Evolutionary conservation across 768 basidiomycete species (phyloP).

Genomic region (Pleurotus salmoneostramineus): DNA sequence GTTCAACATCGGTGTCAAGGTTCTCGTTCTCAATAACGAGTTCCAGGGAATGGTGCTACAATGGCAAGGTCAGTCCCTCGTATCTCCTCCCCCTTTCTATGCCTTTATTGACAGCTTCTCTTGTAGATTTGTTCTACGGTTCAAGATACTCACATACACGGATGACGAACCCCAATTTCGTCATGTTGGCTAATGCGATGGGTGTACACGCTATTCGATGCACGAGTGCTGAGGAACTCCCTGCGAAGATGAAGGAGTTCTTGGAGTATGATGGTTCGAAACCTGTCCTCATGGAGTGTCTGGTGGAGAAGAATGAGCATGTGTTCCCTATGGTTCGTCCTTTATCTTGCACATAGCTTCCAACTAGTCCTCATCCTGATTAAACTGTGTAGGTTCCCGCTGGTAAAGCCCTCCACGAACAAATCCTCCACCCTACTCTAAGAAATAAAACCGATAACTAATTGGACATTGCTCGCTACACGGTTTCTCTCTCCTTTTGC

Average conservation of each 20-base stretch:
- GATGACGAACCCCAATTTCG: slow-evolving; percentile 96
- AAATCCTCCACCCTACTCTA: slow-evolving; percentile 69
- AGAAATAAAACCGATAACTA: slow-evolving; percentile 6
- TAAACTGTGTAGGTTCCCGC: slow-evolving; percentile 82
- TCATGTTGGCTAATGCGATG: slow-evolving; percentile 87
- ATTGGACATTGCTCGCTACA: not conserved
- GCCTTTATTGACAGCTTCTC: not conserved
- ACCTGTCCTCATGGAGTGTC: slow-evolving; percentile 89
- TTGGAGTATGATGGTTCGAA: slow-evolving; percentile 86
- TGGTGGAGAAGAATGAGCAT: slow-evolving; percentile 81
- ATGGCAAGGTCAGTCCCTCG: slow-evolving; percentile 79
- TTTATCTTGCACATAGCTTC: no score
- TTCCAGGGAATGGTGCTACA: slow-evolving; percentile 99
- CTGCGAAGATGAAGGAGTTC: slow-evolving; percentile 98
- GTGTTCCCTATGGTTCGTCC: slow-evolving; percentile 82
- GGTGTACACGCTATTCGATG: slow-evolving; percentile 88
- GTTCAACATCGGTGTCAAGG: slow-evolving; percentile 92
- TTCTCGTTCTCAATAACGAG: slow-evolving; percentile 90
- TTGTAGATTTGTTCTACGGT: slow-evolving; percentile 88
- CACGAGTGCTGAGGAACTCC: slow-evolving; percentile 66
- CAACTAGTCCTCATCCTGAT: no score
- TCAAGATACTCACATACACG: slow-evolving; percentile 93
- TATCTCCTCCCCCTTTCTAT: not conserved
- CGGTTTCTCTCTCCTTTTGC: not conserved
- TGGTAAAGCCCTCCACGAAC: slow-evolving; percentile 93